These are phyloP conservation scores for Hypoxylon trugodes DNA, from an alignment of 495 filamentous ascomycete species.

Conservation along the genomic window DNA sequence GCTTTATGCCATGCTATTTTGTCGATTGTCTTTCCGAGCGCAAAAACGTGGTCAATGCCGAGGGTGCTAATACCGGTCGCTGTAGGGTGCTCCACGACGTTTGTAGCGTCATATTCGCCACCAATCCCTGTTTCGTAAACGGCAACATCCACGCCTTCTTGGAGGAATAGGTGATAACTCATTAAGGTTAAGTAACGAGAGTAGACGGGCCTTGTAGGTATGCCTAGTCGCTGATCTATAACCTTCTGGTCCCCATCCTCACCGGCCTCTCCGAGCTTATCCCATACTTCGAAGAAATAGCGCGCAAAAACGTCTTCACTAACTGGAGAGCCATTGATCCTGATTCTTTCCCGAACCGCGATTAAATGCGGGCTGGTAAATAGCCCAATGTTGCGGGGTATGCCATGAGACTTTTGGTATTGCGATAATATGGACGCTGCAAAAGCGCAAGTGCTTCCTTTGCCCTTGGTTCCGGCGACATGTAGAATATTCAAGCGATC, in stretches of 20 bases:
- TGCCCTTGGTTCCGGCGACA: slow-evolving; percentile 93
- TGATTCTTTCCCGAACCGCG: slow-evolving; percentile 86
- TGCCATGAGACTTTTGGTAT: slow-evolving; percentile 44
- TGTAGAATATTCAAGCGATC: slow-evolving; percentile 79
- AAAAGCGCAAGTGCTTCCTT: slow-evolving; percentile 82
- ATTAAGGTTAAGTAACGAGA: slow-evolving; percentile 90
- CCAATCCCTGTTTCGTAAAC: slow-evolving; percentile 95
- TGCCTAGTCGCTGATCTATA: slow-evolving; percentile 37
- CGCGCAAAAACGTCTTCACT: slow-evolving; percentile 78
- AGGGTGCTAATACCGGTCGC: slow-evolving; percentile 82
- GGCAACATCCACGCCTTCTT: slow-evolving; percentile 80
- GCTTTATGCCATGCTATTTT: slow-evolving; percentile 98
- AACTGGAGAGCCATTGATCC: slow-evolving; percentile 79
- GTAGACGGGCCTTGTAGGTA: slow-evolving; percentile 77
- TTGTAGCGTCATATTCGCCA: slow-evolving; percentile 92
- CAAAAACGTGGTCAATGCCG: slow-evolving; percentile 85
- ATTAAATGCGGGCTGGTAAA: slow-evolving; percentile 91
- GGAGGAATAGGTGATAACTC: slow-evolving; percentile 86
- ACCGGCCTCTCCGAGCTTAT: slow-evolving; percentile 66
- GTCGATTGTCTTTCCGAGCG: slow-evolving; percentile 84
- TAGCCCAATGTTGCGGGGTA: slow-evolving; percentile 71
- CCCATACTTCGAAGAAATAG: slow-evolving; percentile 93
- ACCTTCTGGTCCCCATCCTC: slow-evolving; percentile 31
- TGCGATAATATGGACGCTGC: slow-evolving; percentile 62
- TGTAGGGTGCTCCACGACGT: slow-evolving; percentile 79